These are phyloP conservation scores for Pythium vanterpoolii DNA, from an alignment of 352 stramenopile genomes.

Conservation along the genomic window DNA sequence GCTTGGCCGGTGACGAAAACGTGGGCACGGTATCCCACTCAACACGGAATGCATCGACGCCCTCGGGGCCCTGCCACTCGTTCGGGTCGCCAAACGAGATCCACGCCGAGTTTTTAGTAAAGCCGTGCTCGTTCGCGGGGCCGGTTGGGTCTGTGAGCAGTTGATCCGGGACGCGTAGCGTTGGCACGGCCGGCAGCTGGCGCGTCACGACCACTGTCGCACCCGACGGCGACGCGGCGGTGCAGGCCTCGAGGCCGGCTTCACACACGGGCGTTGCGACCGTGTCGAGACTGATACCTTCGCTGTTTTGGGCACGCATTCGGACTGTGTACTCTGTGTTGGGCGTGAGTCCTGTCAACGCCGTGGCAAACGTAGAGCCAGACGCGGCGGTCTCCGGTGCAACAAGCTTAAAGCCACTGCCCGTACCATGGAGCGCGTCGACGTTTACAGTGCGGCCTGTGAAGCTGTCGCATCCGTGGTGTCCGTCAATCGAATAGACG, in stretches of 20 bases:
- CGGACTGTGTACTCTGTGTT: slow-evolving; percentile 76
- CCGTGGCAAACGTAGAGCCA: slow-evolving; percentile 9
- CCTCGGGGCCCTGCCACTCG: slow-evolving; percentile 69
- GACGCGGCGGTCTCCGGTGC: slow-evolving; percentile 1
- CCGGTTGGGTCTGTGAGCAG: slow-evolving; percentile 28
- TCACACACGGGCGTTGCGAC: slow-evolving; percentile 87
- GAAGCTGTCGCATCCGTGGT: slow-evolving; percentile 77
- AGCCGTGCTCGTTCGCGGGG: slow-evolving; percentile 50
- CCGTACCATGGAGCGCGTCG: slow-evolving; percentile 40
- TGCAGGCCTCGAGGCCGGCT: slow-evolving; percentile 78
- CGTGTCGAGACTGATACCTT: slow-evolving; percentile 60
- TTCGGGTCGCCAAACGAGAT: slow-evolving; percentile 66
- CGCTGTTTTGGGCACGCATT: slow-evolving; percentile 81
- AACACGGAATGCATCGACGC: slow-evolving; percentile 85
- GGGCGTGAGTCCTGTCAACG: slow-evolving; percentile 32
- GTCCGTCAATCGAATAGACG: slow-evolving; percentile 38
- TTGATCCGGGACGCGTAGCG: slow-evolving; percentile 46
- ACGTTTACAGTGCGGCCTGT: slow-evolving; percentile 27
- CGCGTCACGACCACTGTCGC: slow-evolving; percentile 41
- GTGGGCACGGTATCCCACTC: slow-evolving; percentile 85
- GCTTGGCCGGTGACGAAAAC: slow-evolving; percentile 48
- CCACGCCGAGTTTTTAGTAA: slow-evolving; percentile 57
- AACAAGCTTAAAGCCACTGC: slow-evolving; percentile 42
- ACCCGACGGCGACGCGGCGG: slow-evolving; percentile 11
- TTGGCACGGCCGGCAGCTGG: slow-evolving; percentile 52